Base-by-base conservation (phyloP, 805 yeast genomes). In the Hanseniaspora guilliermondii region DNA sequence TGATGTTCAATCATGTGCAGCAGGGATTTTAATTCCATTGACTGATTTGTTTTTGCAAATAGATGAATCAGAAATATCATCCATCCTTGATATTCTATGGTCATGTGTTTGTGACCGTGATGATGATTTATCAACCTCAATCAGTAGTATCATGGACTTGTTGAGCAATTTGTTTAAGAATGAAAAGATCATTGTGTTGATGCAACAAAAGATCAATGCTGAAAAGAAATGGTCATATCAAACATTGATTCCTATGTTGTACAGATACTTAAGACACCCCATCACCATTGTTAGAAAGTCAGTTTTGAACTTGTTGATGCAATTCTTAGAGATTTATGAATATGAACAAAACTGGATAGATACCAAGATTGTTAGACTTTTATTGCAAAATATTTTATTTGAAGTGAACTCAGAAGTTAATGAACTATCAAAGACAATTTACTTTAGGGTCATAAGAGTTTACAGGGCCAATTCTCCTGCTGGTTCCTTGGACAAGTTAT, bases 1-100 rank as follows among this genome's bases (percentile, higher is more conserved):
- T 66, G 99, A 93, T 65, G 97, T 93, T 25, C 97, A 94, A 66
- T 88, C 96, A 8, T 96, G 91, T 46, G 88, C 96, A 24, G 97
- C 98, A 0, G 85, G 95, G 2, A 87, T 96, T 0, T 71, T 93
- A 52, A 75, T 91, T 0, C 98, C 98, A 3, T 86, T 93, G 47
- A 88, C 96, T 1, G 73, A 76, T n/a, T 86, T 87, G 59, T 87
- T 91, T 66, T 89, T 89, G n/a, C 72, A 75, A 38, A 70, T 83
- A 44, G 77, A 82, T 53, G 70, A 76, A 19, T 62, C 65, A 4
- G 69, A 74, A 1, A 73, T 81, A 36, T 73, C 73, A 46, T 60
- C 67, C 19, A 70, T 80, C 12, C 65, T 80, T 25, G 74, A 77
- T 12, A 93, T 88, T 2, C 81, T 93, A n/a, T 93, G 98, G 98